Conservation (phyloP, 1,284 basidiomycete genomes). For the Papiliotrema laurentii region DNA sequence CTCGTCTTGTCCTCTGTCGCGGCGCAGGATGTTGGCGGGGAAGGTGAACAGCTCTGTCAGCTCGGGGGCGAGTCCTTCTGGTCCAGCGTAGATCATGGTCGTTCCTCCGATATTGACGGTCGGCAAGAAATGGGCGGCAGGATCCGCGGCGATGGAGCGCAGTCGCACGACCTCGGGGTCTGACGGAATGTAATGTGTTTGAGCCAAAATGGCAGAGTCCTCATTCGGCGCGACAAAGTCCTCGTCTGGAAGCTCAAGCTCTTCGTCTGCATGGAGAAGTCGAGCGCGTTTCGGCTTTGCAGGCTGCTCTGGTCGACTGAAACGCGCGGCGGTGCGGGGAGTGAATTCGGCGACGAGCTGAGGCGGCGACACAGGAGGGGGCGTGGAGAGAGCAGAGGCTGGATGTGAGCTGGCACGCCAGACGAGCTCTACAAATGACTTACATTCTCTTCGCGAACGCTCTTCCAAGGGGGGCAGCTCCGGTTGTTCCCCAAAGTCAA, state of each 20-base stretch:
- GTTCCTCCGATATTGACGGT: constrained; percentile 64
- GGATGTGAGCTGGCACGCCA: neutral
- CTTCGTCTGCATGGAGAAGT: constrained; percentile 56
- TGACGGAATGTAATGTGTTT: constrained; percentile 75
- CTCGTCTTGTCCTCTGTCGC: constrained; percentile 52
- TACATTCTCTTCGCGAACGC: constrained; percentile 28
- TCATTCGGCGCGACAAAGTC: constrained; percentile 57
- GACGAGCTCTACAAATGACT: constrained; percentile 5
- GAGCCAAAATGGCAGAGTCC: constrained; percentile 64
- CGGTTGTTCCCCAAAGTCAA: constrained; percentile 51
- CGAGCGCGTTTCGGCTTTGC: constrained; percentile 61
- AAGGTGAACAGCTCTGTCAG: constrained; percentile 77
- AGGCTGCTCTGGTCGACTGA: constrained; percentile 47
- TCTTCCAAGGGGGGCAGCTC: constrained; percentile 41
- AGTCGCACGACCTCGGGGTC: constrained; percentile 75
- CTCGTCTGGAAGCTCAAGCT: constrained; percentile 75
- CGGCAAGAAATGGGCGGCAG: constrained; percentile 76
- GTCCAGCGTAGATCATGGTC: constrained; percentile 69
- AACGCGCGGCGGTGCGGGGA: constrained; percentile 52
- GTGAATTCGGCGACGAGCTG: constrained; percentile 48
- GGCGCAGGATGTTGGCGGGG: constrained; percentile 55
- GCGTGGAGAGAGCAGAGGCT: constrained; percentile 41
- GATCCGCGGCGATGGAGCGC: constrained; percentile 77
- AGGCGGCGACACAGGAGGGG: constrained; percentile 35
- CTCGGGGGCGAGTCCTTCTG: constrained; percentile 64